These are phyloP conservation scores for Aspergillus luchuensis DNA, from an alignment of 2,329 filamentous ascomycete genomes.

Conservation along the genomic window DNA sequence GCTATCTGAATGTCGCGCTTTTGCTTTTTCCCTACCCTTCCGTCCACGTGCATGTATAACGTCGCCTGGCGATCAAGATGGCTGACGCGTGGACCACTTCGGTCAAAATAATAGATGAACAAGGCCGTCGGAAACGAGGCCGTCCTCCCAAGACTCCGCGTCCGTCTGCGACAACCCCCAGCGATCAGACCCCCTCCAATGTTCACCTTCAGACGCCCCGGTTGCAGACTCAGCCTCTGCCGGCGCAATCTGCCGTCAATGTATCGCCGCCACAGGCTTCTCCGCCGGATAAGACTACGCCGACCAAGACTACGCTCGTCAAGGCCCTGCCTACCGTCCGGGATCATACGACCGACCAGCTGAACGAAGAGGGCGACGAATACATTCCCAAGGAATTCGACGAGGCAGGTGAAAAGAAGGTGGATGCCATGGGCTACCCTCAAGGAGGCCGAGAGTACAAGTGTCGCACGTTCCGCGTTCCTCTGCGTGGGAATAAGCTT, in stretches of 20 bases:
- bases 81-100: constrained; percentile 23
- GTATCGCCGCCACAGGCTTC: constrained; percentile 62
- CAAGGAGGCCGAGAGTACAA: constrained; percentile 83
- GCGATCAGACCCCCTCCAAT: constrained; percentile 35
- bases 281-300: constrained; percentile 71
- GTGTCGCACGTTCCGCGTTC: constrained; percentile 90
- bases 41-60: not conserved
- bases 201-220: constrained; percentile 43
- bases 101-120: constrained; percentile 35
- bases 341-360: constrained; percentile 95
- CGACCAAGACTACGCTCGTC: constrained; percentile 75
- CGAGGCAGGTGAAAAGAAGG: constrained; percentile 91
- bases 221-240: constrained; percentile 41
- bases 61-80: not conserved
- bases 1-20: constrained; percentile 10
- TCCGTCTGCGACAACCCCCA: constrained; percentile 35
- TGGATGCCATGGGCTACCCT: constrained; percentile 77
- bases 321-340: constrained; percentile 94
- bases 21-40: constrained; percentile 4
- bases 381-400: constrained; percentile 93
- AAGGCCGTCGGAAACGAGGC: constrained; percentile 52
- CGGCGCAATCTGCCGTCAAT: constrained; percentile 32
- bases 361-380: constrained; percentile 86
- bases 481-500: constrained; percentile 85
- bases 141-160: constrained; percentile 53